A percentile compares a stretch with the other conserved stretches of the same genome.
Evolutionary conservation across 768 basidiomycete species (phyloP).

Genomic region (Dentipellis fragilis): DNA sequence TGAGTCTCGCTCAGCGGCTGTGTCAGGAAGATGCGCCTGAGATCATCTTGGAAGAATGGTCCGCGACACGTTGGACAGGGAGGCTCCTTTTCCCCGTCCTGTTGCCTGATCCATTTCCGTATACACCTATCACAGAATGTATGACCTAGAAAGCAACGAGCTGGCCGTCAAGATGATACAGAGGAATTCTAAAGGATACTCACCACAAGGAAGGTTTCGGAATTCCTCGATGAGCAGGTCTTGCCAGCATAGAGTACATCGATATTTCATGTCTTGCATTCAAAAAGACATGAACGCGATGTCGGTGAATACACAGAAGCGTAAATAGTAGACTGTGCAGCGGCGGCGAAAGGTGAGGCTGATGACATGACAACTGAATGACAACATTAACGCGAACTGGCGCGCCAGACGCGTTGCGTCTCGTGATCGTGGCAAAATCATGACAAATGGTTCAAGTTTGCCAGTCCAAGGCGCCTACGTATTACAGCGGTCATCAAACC

Average conservation of each 20-base stretch:
- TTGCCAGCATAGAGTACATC: background rate
- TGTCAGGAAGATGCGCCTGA: background rate
- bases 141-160: background rate
- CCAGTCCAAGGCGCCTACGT: too few relatives aligned
- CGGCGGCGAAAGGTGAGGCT: too few relatives aligned
- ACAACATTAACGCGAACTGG: too few relatives aligned
- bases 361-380: too few relatives aligned
- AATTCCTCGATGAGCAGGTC: background rate
- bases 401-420: too few relatives aligned
- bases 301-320: too few relatives aligned
- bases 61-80: background rate
- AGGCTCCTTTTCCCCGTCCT: background rate
- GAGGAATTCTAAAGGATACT: background rate
- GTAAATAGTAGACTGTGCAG: too few relatives aligned
- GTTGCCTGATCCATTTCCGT: background rate
- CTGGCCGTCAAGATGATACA: background rate
- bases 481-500: too few relatives aligned
- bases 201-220: background rate
- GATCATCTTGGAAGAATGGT: background rate
- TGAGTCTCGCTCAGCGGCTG: background rate
- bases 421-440: too few relatives aligned
- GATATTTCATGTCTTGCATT: background rate
- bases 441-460: too few relatives aligned
- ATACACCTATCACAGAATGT: background rate
- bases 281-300: too few relatives aligned